Evolutionary conservation across 306 rosid genomes (phyloP).

Genomic region (Astragalus glycyphyllos): DNA sequence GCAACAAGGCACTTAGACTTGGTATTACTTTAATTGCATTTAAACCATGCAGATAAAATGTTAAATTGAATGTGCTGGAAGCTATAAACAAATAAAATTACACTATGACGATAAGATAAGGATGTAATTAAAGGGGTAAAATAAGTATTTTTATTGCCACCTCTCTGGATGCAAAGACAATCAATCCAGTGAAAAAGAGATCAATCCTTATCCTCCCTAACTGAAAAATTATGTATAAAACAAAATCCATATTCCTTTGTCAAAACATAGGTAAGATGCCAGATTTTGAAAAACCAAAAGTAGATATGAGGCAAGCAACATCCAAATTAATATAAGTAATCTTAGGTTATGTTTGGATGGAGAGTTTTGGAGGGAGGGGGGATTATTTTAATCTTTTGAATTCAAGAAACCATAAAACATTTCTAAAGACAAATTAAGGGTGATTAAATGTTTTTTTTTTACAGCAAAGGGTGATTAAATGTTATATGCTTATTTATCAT

Average conservation of each 20-base stretch:
- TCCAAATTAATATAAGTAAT: neutral
- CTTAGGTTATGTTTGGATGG: no score
- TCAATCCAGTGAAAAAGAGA: neutral
- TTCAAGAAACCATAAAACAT: no score
- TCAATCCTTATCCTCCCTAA: constrained; percentile 7
- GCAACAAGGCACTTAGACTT: constrained; percentile 21
- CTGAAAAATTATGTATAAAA: constrained; percentile 2
- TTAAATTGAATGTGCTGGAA: neutral
- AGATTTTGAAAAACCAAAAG: constrained; percentile 9
- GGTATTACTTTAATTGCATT: no score
- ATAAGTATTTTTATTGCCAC: constrained; percentile 6
- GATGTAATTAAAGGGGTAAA: neutral
- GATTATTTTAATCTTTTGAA: no score
- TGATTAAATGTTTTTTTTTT: no score
- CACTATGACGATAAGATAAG: neutral
- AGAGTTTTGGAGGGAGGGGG: no score
- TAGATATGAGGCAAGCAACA: neutral
- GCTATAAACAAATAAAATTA: constrained; percentile 7
- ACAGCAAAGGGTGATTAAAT: no score
- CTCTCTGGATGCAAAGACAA: neutral
- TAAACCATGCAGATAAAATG: constrained; percentile 23
- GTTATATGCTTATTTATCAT: no score
- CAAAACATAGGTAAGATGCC: neutral
- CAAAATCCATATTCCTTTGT: neutral
- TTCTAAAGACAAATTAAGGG: no score